phyloP scores from a whole-genome alignment of 179 eudicot species.

The Dionaea muscipula region DNA sequence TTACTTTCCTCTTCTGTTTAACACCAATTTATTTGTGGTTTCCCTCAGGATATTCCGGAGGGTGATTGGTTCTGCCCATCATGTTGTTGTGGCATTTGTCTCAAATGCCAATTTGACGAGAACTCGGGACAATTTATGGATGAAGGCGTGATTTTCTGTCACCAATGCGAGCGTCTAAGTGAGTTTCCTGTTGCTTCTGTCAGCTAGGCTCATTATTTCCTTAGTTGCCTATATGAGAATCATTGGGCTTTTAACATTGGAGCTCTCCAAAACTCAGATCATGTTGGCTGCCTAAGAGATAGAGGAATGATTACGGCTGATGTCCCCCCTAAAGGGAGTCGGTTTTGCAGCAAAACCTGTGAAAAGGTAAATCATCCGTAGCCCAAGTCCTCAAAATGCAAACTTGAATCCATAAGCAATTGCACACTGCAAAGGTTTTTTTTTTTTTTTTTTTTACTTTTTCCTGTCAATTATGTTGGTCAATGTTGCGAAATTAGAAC shows the following conservation, averaged over 20 bases:
- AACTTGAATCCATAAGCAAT: background rate
- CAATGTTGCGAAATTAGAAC: no score
- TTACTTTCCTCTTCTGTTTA: background rate
- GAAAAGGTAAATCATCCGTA: slow-evolving; percentile 43
- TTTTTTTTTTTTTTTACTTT: background rate
- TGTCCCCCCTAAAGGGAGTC: slow-evolving; percentile 24
- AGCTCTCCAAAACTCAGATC: slow-evolving; percentile 30
- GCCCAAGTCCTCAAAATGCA: background rate
- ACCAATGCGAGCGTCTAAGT: slow-evolving; percentile 80
- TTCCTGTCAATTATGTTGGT: no score
- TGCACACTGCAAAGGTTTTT: background rate
- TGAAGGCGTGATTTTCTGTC: slow-evolving; percentile 32
- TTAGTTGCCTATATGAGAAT: background rate
- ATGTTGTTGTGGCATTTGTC: slow-evolving; percentile 79
- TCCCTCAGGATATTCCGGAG: slow-evolving; percentile 52
- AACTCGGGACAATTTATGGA: slow-evolving; percentile 19
- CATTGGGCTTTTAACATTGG: background rate
- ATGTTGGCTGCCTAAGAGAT: slow-evolving; percentile 46
- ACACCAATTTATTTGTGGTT: background rate
- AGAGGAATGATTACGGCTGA: slow-evolving; percentile 19
- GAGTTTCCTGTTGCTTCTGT: slow-evolving; percentile 17
- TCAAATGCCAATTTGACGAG: slow-evolving; percentile 23
- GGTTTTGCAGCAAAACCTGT: slow-evolving; percentile 72
- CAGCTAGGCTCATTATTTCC: background rate
- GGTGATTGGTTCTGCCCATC: slow-evolving; percentile 96